Percentiles rank a stretch among this genome's conserved stretches.
Conservation (phyloP, 1,284 basidiomycete genomes). For the Schizopora paradoxa region DNA sequence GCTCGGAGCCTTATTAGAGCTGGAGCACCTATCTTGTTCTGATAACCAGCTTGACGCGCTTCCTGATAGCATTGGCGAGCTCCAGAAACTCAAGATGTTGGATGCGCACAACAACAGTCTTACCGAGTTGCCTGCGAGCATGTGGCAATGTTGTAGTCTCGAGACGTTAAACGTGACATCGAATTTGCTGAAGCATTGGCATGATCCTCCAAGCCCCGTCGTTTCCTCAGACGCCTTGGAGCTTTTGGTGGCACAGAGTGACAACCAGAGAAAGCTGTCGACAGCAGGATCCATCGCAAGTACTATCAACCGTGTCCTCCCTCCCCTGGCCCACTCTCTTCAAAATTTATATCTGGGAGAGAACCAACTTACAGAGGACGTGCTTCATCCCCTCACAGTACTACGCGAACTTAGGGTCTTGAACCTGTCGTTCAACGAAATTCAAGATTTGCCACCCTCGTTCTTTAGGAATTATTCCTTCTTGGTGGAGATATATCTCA, state of each 20-base stretch:
- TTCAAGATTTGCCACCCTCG: slow-evolving; percentile 80
- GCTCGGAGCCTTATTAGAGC: slow-evolving; percentile 66
- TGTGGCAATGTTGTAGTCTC: slow-evolving; percentile 86
- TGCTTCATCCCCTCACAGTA: slow-evolving; percentile 69
- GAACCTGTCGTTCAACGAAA: slow-evolving; percentile 95
- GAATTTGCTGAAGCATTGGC: slow-evolving; percentile 78
- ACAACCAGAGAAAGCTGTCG: slow-evolving; percentile 41
- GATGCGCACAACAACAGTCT: slow-evolving; percentile 94
- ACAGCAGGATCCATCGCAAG: slow-evolving; percentile 29
- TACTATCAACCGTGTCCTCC: slow-evolving; percentile 32
- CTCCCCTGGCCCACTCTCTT: slow-evolving; percentile 70
- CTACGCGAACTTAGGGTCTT: slow-evolving; percentile 77
- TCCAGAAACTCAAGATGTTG: slow-evolving; percentile 73
- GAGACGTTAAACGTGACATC: slow-evolving; percentile 82
- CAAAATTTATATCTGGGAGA: slow-evolving; percentile 84
- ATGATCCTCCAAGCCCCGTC: slow-evolving; percentile 45
- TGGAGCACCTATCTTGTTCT: slow-evolving; percentile 78
- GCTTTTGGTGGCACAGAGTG: slow-evolving; percentile 4
- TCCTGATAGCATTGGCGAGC: slow-evolving; percentile 72
- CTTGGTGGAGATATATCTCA: slow-evolving; percentile 87
- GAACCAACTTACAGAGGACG: slow-evolving; percentile 83
- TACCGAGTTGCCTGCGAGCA: slow-evolving; percentile 62
- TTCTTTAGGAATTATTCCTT: slow-evolving; percentile 68
- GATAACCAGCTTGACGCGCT: slow-evolving; percentile 84
- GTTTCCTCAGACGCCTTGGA: slow-evolving; percentile 4